These are phyloP conservation scores for Xerophyta viscosa DNA, from an alignment of 106 monocot genomes.

Conservation along the genomic window DNA sequence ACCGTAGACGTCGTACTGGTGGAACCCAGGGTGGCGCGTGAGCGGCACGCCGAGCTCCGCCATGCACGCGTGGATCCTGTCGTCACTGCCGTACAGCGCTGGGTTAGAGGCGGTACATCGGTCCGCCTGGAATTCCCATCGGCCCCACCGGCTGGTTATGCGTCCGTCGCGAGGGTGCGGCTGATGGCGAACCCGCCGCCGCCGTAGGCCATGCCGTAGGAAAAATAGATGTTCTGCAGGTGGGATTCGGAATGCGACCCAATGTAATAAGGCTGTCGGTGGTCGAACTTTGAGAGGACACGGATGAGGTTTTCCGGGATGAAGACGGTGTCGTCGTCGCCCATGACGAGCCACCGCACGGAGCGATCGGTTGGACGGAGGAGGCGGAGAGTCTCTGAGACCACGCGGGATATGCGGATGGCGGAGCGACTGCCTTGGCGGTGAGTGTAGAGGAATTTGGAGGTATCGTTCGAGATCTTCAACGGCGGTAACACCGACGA, in stretches of 20 bases:
- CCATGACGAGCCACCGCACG: constrained; percentile 82
- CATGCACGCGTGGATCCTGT: constrained; percentile 50
- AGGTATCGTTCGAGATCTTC: constrained; percentile 56
- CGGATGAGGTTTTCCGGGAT: constrained; percentile 32
- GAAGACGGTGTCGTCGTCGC: constrained; percentile 90
- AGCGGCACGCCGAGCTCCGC: constrained; percentile 54
- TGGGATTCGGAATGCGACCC: constrained; percentile 38
- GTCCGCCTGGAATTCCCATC: constrained; percentile 22
- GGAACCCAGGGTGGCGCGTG: constrained; percentile 41
- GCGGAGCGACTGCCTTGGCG: constrained; percentile 60
- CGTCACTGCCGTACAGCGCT: constrained; percentile 43
- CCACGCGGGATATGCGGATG: constrained; percentile 87
- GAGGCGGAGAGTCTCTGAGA: constrained; percentile 64
- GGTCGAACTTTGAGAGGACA: constrained; percentile 31
- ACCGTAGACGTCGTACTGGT: constrained; percentile 90
- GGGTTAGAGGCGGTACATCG: constrained; percentile 33
- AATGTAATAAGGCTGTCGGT: constrained; percentile 34
- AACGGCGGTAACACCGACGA: not conserved
- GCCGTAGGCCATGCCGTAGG: constrained; percentile 47
- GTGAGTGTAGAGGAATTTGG: constrained; percentile 59
- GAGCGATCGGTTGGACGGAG: constrained; percentile 13
- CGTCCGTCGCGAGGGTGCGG: constrained; percentile 26
- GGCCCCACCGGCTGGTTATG: constrained; percentile 1
- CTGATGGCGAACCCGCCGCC: constrained; percentile 49
- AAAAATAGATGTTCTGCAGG: constrained; percentile 31